phyloP scores from a whole-genome alignment of 1,284 basidiomycete genomes.

The Hymenochaete sp. region DNA sequence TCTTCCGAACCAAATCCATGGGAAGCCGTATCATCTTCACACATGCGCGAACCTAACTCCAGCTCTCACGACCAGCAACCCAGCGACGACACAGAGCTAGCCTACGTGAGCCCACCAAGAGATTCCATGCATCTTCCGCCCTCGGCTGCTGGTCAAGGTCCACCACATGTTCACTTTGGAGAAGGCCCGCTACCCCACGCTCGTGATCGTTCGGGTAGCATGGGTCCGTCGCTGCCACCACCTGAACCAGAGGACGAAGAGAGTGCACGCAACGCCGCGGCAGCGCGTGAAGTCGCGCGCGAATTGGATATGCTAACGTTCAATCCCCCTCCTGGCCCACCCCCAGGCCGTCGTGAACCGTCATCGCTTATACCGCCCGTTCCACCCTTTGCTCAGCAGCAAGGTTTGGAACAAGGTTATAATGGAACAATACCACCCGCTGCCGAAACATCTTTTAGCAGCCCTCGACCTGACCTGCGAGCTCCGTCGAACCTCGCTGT shows the following conservation, averaged over 20 bases:
- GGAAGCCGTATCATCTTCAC: constrained; percentile 2
- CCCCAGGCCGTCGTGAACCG: constrained; percentile 16
- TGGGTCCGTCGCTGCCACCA: constrained; percentile 19
- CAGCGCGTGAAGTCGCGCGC: constrained; percentile 54
- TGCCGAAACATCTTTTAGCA: constrained; percentile 5
- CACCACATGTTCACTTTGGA: constrained; percentile 6
- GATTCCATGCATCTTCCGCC: constrained; percentile 15
- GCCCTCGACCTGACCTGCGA: constrained; percentile 7
- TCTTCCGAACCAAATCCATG: constrained; percentile 12
- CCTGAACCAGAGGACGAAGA: constrained; percentile 29
- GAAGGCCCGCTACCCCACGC: background rate
- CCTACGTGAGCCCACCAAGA: constrained; percentile 11
- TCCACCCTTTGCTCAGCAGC: constrained; percentile 24
- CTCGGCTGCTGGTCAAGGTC: constrained; percentile 3
- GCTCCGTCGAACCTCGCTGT: constrained; percentile 5
- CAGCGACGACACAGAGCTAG: background rate
- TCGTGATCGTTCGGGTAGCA: constrained; percentile 19
- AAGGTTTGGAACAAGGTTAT: constrained; percentile 11
- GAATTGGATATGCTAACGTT: constrained; percentile 53
- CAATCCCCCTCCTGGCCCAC: constrained; percentile 28
- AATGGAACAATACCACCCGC: constrained; percentile 9
- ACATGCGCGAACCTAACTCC: background rate
- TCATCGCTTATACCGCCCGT: constrained; percentile 25
- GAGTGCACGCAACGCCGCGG: constrained; percentile 47
- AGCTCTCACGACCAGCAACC: background rate